phyloP scores from a whole-genome alignment of 768 basidiomycete species.

The Trametes sanguinea region DNA sequence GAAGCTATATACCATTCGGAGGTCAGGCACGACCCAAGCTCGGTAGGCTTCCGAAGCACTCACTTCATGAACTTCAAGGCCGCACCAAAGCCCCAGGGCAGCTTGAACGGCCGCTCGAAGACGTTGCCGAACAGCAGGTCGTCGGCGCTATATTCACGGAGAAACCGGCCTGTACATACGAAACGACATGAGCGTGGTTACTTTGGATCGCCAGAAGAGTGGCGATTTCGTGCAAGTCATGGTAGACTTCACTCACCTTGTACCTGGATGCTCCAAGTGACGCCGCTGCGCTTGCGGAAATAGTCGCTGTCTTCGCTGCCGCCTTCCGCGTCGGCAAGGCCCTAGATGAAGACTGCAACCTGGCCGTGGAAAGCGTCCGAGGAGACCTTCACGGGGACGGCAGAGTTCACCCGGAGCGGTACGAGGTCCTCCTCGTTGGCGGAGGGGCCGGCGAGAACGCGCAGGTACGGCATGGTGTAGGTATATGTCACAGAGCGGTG shows the following conservation, averaged over 20 bases:
- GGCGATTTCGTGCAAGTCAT: neutral
- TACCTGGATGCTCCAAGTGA: conserved; percentile 92
- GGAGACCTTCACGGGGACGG: conserved; percentile 49
- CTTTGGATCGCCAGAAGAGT: no score
- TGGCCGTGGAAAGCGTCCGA: conserved; percentile 76
- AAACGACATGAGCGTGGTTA: neutral
- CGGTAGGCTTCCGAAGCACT: conserved; percentile 29
- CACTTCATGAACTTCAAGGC: conserved; percentile 84
- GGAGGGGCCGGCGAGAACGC: conserved; percentile 68
- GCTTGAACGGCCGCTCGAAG: conserved; percentile 74
- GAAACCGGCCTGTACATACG: conserved; percentile 63
- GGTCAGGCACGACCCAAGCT: neutral
- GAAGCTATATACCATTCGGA: no score
- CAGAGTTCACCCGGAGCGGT: conserved; percentile 72
- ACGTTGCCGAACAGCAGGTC: conserved; percentile 91
- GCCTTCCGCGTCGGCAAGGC: conserved; percentile 58
- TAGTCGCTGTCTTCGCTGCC: conserved; percentile 60
- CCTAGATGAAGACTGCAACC: conserved; percentile 77
- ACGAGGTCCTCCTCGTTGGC: conserved; percentile 49
- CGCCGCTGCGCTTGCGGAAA: conserved; percentile 68
- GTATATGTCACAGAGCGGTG: no score
- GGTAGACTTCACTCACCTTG: conserved; percentile 66
- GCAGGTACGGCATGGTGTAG: conserved; percentile 53
- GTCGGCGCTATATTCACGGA: conserved; percentile 68
- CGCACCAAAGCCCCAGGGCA: conserved; percentile 82